Conservation (phyloP, 1,284 basidiomycete species). For the Irpex sp. region DNA sequence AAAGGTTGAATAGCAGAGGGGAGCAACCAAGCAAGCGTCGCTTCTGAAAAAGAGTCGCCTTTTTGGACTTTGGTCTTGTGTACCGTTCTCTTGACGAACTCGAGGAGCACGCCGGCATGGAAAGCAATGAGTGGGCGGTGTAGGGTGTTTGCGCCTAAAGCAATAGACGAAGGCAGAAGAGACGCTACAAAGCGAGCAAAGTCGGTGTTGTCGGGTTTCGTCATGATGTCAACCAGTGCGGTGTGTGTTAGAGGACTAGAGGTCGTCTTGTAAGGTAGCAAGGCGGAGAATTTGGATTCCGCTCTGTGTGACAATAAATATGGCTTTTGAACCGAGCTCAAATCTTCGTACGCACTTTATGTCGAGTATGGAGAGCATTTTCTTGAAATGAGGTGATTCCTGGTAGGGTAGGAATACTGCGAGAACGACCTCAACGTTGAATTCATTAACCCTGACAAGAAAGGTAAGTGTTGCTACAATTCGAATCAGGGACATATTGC, state of each 20-base stretch:
- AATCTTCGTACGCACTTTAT: constrained; percentile 50
- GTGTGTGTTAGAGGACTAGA: constrained; percentile 68
- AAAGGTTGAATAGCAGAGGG: constrained; percentile 60
- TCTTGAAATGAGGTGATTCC: constrained; percentile 91
- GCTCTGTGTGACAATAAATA: constrained; percentile 27
- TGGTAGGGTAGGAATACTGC: constrained; percentile 92
- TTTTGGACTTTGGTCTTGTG: constrained; percentile 31
- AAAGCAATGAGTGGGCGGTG: constrained; percentile 84
- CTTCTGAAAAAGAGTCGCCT: constrained; percentile 51
- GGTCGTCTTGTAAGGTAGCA: constrained; percentile 74
- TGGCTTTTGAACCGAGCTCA: not conserved
- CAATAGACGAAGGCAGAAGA: constrained; percentile 60
- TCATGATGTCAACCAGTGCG: constrained; percentile 73
- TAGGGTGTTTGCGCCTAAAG: constrained; percentile 40
- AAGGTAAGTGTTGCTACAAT: not conserved
- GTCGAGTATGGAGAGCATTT: constrained; percentile 86
- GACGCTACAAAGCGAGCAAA: constrained; percentile 69
- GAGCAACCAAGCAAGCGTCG: constrained; percentile 56
- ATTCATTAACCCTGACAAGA: constrained; percentile 79
- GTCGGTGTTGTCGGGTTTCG: constrained; percentile 52
- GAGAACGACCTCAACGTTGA: constrained; percentile 83
- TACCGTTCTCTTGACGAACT: constrained; percentile 53
- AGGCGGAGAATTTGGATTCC: constrained; percentile 58
- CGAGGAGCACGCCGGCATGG: constrained; percentile 79
- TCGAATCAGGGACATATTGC: constrained; percentile 18